Base-by-base conservation (phyloP, 148 eudicot genomes). In the Cornus suecica region DNA sequence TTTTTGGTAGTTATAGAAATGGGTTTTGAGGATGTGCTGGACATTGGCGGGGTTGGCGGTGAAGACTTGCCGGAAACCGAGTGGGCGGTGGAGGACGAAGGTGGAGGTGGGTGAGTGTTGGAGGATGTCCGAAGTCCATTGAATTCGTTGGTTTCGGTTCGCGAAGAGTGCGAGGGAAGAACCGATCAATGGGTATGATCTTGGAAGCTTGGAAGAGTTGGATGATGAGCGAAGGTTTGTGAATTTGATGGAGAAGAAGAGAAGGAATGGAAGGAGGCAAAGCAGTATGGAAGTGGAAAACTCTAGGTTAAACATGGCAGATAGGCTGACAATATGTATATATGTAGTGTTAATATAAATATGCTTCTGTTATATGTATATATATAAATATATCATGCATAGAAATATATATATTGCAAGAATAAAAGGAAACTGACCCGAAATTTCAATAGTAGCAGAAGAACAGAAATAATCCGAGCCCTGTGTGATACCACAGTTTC, bases 141-240 rank as follows among this genome's bases (percentile, higher is more conserved):
- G 80, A 28, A 80, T 64, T 4, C 65, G 66, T 14, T 73, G 56
- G 65, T 80, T 26, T 3, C 66, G 66, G 64, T 84, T 80, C 29
- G 31, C 37, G 69, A 61, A 68, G 60, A 84, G 42, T 4, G 68
- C 31, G 70, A 84, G 58, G 10, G 54, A 45, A 2, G 81, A 71
- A 14, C 87, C 87, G 22, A 85, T 8, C 0, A 85, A 8, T 8
- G 87, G 87, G 75, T 82, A 85, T 66, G 84, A 79, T 26, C 41
- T 77, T 18, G 87, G 82, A 8, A 75, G 30, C 3, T 77, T 80
- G 10, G 1, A 30, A 23, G 71, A 26, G n/a, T 42, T 52, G 29
- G 72, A 45, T 5, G 41, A 69, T 2, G 32, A 61, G 28, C 0
- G n/a, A n/a, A n/a, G 4, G 64, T 4, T 34, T 68, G 25, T 48